Conservation (phyloP, 805 yeast species). For the Candida caryicola region DNA sequence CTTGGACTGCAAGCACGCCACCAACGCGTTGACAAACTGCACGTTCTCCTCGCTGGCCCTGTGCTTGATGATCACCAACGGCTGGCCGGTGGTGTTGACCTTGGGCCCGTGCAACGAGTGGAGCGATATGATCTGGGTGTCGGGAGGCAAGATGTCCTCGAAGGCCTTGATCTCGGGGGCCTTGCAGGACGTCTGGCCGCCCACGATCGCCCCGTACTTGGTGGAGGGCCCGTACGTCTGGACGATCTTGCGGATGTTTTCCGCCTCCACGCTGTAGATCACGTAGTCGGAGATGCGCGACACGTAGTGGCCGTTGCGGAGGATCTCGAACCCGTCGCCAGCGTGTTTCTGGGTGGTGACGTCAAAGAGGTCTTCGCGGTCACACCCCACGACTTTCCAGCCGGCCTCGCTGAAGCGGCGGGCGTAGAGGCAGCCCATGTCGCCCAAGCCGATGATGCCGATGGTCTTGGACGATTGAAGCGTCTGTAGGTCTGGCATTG, state of each 20-base stretch:
- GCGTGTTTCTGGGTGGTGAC: slow-evolving; percentile 38
- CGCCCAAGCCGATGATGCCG: slow-evolving; percentile 95
- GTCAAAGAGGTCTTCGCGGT: slow-evolving; percentile 63
- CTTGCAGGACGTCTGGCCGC: slow-evolving; percentile 98
- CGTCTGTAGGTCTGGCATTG: too few relatives aligned
- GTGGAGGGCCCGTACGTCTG: slow-evolving; percentile 79
- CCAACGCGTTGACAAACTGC: slow-evolving; percentile 58
- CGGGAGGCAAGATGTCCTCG: slow-evolving; percentile 69
- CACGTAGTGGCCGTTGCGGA: slow-evolving; percentile 80
- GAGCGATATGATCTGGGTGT: slow-evolving; percentile 78
- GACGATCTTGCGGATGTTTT: slow-evolving; percentile 71
- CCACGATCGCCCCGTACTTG: slow-evolving; percentile 84
- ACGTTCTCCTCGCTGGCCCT: slow-evolving; percentile 55
- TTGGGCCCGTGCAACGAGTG: slow-evolving; percentile 95
- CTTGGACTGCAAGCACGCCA: slow-evolving; percentile 75
- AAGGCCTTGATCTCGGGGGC: slow-evolving; percentile 86
- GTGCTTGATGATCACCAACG: slow-evolving; percentile 81
- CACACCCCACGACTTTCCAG: slow-evolving; percentile 88
- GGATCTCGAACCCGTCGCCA: slow-evolving; percentile 50
- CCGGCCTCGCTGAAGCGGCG: slow-evolving; percentile 73
- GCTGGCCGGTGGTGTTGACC: slow-evolving; percentile 88
- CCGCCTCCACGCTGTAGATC: slow-evolving; percentile 93
- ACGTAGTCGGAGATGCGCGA: slow-evolving; percentile 78
- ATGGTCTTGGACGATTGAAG: slow-evolving; percentile 44
- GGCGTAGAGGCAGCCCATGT: slow-evolving; percentile 93